These are phyloP conservation scores for Wickerhamomyces tratensis DNA, from an alignment of 805 yeast genomes.

Conservation along the genomic window DNA sequence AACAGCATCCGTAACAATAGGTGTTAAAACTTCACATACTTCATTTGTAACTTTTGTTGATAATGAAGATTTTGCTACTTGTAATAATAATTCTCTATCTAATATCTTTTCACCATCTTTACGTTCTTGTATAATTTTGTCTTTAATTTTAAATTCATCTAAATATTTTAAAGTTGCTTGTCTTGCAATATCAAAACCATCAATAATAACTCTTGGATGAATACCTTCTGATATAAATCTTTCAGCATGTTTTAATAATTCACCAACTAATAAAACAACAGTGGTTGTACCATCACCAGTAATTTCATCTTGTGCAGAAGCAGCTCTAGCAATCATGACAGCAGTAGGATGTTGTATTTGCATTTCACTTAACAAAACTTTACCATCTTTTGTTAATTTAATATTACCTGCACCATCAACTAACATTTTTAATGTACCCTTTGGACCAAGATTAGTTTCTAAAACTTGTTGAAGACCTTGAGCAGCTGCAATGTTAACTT, in stretches of 20 bases:
- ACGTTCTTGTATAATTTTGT: conserved; percentile 21
- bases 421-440: conserved; percentile 91
- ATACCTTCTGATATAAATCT: conserved; percentile 88
- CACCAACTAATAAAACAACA: conserved; percentile 90
- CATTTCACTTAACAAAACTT: conserved; percentile 89
- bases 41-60: conserved; percentile 78
- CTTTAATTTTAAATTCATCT: conserved; percentile 49
- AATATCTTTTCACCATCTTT: too few relatives aligned
- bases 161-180: conserved; percentile 62
- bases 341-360: conserved; percentile 92
- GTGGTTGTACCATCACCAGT: conserved; percentile 99
- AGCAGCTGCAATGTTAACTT: conserved; percentile 93
- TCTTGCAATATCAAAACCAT: conserved; percentile 90
- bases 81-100: conserved; percentile 82
- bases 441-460: conserved; percentile 90
- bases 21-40: conserved; percentile 72
- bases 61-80: conserved; percentile 85
- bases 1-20: conserved; percentile 95
- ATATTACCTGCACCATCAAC: conserved; percentile 96
- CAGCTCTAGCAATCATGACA: conserved; percentile 90
- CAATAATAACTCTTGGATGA: conserved; percentile 90
- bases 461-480: conserved; percentile 92
- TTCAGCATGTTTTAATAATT: conserved; percentile 88
- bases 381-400: conserved; percentile 95
- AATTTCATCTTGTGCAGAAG: conserved; percentile 97